Percentiles rank a stretch among this genome's conserved stretches.
Conservation (phyloP, 176 grass and related monocot species). For the Oryza glaberrima region DNA sequence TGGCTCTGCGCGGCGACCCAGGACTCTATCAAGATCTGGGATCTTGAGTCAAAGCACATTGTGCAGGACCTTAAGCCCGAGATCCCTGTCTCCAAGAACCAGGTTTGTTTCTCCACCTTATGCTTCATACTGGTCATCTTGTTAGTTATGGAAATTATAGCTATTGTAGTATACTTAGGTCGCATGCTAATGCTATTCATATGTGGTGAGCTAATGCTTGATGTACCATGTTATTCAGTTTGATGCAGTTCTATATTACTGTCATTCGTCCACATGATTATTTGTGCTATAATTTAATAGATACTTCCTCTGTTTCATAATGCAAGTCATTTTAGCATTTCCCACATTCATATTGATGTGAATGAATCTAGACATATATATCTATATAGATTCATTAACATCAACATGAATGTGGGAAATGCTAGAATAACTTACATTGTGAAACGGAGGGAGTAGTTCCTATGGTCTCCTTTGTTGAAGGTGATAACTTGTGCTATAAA, state of each 20-base stretch:
- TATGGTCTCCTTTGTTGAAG: background rate
- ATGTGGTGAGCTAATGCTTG: background rate
- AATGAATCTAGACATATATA: no score
- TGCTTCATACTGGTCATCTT: background rate
- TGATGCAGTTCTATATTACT: background rate
- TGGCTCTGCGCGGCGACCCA: slow-evolving; percentile 91
- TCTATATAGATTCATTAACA: no score
- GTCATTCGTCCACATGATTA: background rate
- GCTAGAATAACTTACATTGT: no score
- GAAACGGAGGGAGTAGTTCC: no score
- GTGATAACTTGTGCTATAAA: no score
- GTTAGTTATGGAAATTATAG: background rate
- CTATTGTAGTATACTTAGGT: background rate
- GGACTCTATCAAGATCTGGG: slow-evolving; percentile 95
- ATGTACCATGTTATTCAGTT: background rate
- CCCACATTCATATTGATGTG: no score
- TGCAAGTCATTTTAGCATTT: no score
- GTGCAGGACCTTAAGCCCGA: slow-evolving; percentile 94
- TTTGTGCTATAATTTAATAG: background rate
- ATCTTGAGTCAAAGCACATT: slow-evolving; percentile 88
- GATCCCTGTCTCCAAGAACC: slow-evolving; percentile 52
- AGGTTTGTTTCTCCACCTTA: slow-evolving; percentile 42
- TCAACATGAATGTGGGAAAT: no score
- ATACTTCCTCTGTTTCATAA: background rate
- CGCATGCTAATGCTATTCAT: background rate